phyloP scores from a whole-genome alignment of 2,329 filamentous ascomycete species.

The Rhinocladiella similis region DNA sequence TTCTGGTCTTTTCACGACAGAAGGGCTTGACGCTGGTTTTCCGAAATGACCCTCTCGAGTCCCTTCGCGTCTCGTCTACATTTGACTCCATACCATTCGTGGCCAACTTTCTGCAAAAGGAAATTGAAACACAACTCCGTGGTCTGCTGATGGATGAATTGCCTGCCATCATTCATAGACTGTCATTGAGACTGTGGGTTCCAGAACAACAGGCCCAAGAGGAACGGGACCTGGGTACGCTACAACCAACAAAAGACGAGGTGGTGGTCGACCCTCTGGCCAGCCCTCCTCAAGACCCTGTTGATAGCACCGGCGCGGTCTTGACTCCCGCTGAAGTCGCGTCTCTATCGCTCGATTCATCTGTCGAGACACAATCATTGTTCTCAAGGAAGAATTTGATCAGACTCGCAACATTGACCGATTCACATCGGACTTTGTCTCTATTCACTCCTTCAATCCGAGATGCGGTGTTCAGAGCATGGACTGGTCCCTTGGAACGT shows the following conservation, averaged over 20 bases:
- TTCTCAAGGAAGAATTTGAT: slow-evolving; percentile 95
- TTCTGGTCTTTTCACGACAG: slow-evolving; percentile 94
- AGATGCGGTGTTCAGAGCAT: slow-evolving; percentile 88
- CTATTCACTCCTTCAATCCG: slow-evolving; percentile 88
- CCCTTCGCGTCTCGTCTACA: slow-evolving; percentile 95
- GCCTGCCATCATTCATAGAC: slow-evolving; percentile 89
- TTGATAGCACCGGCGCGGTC: slow-evolving; percentile 76
- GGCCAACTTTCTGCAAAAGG: slow-evolving; percentile 91
- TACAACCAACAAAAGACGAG: slow-evolving; percentile 57
- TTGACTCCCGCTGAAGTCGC: slow-evolving; percentile 75
- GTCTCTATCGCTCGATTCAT: slow-evolving; percentile 74
- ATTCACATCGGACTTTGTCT: slow-evolving; percentile 87
- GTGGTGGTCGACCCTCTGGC: slow-evolving; percentile 75
- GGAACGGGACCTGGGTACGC: slow-evolving; percentile 53
- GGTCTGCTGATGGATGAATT: slow-evolving; percentile 97
- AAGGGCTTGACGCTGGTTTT: slow-evolving; percentile 97
- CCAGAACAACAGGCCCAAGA: slow-evolving; percentile 77
- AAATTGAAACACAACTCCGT: slow-evolving; percentile 89
- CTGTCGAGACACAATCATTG: slow-evolving; percentile 78
- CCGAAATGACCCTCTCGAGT: slow-evolving; percentile 95
- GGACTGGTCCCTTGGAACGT: slow-evolving; percentile 76
- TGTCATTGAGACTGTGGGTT: slow-evolving; percentile 86
- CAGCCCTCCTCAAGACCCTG: slow-evolving; percentile 76
- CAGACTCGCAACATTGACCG: slow-evolving; percentile 75
- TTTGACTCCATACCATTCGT: slow-evolving; percentile 99